phyloP scores from a whole-genome alignment of 306 rosid genomes.

The Pyrus pyrifolia region DNA sequence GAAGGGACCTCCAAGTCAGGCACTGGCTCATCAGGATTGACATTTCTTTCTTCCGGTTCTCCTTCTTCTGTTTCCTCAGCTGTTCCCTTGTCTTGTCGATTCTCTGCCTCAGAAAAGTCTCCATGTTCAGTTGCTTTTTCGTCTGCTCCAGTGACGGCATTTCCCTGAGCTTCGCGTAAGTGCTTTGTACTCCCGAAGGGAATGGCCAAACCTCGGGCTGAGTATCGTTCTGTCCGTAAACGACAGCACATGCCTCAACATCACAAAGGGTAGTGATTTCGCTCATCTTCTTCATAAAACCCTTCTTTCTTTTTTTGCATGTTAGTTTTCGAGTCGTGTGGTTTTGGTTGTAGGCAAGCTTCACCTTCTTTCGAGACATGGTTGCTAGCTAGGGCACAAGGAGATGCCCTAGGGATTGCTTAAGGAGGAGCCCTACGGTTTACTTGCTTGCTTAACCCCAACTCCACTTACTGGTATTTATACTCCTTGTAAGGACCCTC shows the following conservation, averaged over 20 bases:
- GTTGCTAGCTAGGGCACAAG: background rate
- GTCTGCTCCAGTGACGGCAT: slow-evolving; percentile 29
- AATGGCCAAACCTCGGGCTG: slow-evolving; percentile 34
- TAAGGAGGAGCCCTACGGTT: too few relatives aligned
- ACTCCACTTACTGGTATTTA: too few relatives aligned
- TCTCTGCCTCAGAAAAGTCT: slow-evolving; percentile 24
- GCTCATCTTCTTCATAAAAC: background rate
- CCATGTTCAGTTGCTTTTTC: slow-evolving; percentile 36
- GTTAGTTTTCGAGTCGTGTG: background rate
- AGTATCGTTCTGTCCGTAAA: slow-evolving; percentile 24
- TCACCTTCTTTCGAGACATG: background rate
- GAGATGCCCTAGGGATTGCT: background rate
- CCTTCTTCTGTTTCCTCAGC: slow-evolving; percentile 18
- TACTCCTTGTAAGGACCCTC: background rate
- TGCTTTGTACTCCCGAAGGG: background rate
- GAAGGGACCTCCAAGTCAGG: slow-evolving; percentile 2
- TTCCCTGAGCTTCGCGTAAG: slow-evolving; percentile 7
- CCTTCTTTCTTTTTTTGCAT: background rate
- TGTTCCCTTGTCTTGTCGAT: slow-evolving; percentile 22
- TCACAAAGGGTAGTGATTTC: slow-evolving; percentile 1
- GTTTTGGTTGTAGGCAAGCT: background rate
- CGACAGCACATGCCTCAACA: slow-evolving; percentile 41
- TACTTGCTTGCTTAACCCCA: background rate
- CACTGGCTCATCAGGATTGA: slow-evolving; percentile 13
- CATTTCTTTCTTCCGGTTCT: slow-evolving; percentile 28